Conservation (phyloP, 441 rosid genomes). For the Euphorbia schlechtendalii region DNA sequence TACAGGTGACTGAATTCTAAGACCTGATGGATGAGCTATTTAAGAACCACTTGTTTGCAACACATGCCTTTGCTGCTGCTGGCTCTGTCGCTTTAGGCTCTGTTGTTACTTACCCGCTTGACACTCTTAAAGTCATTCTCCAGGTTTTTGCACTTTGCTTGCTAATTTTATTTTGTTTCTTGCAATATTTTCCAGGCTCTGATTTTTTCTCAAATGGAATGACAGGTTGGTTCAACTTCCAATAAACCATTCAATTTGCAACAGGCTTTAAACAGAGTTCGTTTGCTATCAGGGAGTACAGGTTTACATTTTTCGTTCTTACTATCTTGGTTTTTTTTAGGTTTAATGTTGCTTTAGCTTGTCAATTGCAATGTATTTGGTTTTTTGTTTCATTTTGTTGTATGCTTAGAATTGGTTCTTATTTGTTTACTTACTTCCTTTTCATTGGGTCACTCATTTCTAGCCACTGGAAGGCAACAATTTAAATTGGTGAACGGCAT, state of each 20-base stretch:
- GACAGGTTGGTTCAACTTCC: conserved; percentile 81
- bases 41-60: conserved; percentile 60
- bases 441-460: too few species aligned
- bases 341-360: neutral
- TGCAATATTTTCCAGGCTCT: neutral
- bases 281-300: conserved; percentile 52
- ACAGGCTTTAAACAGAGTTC: conserved; percentile 54
- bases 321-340: neutral
- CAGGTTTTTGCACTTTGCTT: conserved; percentile 44
- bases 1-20: neutral
- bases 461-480: neutral
- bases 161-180: neutral
- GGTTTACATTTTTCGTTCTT: conserved; percentile 26
- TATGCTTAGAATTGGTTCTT: neutral
- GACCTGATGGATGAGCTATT: conserved; percentile 31
- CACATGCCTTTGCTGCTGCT: conserved; percentile 66
- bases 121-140: conserved; percentile 64
- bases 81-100: conserved; percentile 63
- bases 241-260: conserved; percentile 40
- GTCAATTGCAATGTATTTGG: neutral
- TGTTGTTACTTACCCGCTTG: conserved; percentile 70
- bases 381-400: neutral
- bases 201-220: neutral
- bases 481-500: too few species aligned
- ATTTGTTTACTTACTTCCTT: neutral